Evolutionary conservation across 2,329 filamentous ascomycete species (phyloP).

Genomic region (Fusarium circinatum): DNA sequence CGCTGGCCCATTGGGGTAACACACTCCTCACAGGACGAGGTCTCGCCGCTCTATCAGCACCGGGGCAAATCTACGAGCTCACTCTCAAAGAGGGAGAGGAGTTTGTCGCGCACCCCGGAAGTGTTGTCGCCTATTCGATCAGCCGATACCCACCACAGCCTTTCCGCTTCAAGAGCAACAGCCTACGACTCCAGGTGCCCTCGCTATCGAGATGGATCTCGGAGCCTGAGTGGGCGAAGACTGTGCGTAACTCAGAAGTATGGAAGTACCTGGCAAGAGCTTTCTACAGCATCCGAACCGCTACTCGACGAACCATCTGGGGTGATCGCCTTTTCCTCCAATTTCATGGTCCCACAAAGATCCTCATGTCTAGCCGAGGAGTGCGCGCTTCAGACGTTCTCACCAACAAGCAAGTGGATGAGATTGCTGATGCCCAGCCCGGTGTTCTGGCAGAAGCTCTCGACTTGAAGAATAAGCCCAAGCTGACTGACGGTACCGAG

Average conservation of each 20-base stretch:
- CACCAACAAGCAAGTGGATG: constrained; percentile 82
- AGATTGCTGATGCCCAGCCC: constrained; percentile 84
- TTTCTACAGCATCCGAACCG: constrained; percentile 77
- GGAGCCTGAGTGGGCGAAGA: constrained; percentile 76
- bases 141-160: constrained; percentile 78
- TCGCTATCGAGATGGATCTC: constrained; percentile 72
- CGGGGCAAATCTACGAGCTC: constrained; percentile 90
- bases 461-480: constrained; percentile 55
- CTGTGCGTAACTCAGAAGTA: constrained; percentile 74
- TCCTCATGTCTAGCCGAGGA: constrained; percentile 89
- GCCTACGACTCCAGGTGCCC: constrained; percentile 82
- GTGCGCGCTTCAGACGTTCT: constrained; percentile 81
- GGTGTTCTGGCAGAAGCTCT: constrained; percentile 73
- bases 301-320: constrained; percentile 85
- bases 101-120: constrained; percentile 89
- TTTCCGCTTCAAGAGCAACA: constrained; percentile 85
- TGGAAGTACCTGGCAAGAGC: constrained; percentile 77
- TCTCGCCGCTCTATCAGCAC: constrained; percentile 83
- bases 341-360: constrained; percentile 86
- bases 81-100: constrained; percentile 84
- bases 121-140: constrained; percentile 90
- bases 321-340: constrained; percentile 92
- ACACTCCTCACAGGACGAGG: constrained; percentile 89
- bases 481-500: constrained; percentile 28
- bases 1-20: constrained; percentile 90